Evolutionary conservation across 305 asterid species (phyloP).

Genomic region (Euphrasia arctica): DNA sequence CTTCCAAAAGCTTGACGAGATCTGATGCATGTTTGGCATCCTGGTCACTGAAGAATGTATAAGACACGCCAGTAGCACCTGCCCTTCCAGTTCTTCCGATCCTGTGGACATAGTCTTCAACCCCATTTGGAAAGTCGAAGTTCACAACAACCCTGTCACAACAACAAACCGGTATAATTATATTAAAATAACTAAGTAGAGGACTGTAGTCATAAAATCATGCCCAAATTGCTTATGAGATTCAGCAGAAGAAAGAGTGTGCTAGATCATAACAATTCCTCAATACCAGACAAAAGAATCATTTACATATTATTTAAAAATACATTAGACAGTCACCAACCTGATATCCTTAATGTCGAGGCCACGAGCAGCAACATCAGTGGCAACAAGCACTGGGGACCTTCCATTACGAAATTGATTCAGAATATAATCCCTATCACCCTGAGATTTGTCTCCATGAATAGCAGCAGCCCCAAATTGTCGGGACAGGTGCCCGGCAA

Average conservation of each 20-base stretch:
- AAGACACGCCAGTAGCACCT: conserved; percentile 92
- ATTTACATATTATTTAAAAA: background rate
- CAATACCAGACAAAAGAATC: background rate
- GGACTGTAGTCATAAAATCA: too few relatives aligned
- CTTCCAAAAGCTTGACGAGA: conserved; percentile 84
- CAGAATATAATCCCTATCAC: conserved; percentile 91
- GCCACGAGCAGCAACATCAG: conserved; percentile 99
- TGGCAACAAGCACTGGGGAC: conserved; percentile 93
- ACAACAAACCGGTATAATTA: conserved; percentile 3
- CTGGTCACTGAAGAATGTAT: conserved; percentile 77
- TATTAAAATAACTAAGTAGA: too few relatives aligned
- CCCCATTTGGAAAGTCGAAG: conserved; percentile 94
- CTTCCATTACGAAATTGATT: conserved; percentile 86
- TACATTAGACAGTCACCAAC: conserved; percentile 34
- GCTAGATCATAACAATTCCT: background rate
- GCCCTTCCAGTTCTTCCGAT: conserved; percentile 99
- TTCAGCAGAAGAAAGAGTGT: background rate
- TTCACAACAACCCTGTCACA: conserved; percentile 82
- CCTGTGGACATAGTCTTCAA: conserved; percentile 99
- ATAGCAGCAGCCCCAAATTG: conserved; percentile 94
- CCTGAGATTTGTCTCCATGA: conserved; percentile 97
- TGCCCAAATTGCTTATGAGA: background rate
- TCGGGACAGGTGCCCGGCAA: conserved; percentile 61
- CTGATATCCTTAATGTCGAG: conserved; percentile 96
- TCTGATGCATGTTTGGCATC: conserved; percentile 87